Evolutionary conservation across 2,329 filamentous ascomycete species (phyloP).

Genomic region (Juglanconis oblonga): DNA sequence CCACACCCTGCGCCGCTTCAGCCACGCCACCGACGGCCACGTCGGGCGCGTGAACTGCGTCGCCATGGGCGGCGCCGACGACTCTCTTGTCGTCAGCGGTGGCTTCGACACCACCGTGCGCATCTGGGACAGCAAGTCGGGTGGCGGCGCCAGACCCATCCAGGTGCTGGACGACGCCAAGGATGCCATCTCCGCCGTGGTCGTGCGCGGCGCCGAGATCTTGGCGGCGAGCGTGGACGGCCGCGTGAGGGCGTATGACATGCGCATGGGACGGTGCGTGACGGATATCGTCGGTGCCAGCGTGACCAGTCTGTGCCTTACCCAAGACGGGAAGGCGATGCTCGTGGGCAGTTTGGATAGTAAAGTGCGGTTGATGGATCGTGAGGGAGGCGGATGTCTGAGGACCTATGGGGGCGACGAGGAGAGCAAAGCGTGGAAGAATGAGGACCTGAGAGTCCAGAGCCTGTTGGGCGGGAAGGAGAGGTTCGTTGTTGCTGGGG

Average conservation of each 20-base stretch:
- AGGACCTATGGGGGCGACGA: slow-evolving; percentile 63
- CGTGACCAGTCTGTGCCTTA: slow-evolving; percentile 74
- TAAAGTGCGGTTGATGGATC: slow-evolving; percentile 77
- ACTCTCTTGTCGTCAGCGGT: slow-evolving; percentile 68
- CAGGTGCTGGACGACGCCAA: slow-evolving; percentile 71
- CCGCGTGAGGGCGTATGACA: slow-evolving; percentile 75
- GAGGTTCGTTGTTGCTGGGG: slow-evolving; percentile 74
- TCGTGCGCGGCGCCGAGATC: slow-evolving; percentile 54
- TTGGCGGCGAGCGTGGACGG: slow-evolving; percentile 82
- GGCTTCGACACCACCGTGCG: slow-evolving; percentile 74
- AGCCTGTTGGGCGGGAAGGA: slow-evolving; percentile 74
- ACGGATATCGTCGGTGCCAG: slow-evolving; percentile 67
- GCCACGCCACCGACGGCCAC: slow-evolving; percentile 57
- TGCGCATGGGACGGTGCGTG: slow-evolving; percentile 68
- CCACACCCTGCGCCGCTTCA: slow-evolving; percentile 72
- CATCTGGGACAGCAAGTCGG: slow-evolving; percentile 67
- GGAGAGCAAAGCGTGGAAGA: slow-evolving; percentile 43
- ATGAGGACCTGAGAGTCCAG: slow-evolving; percentile 71
- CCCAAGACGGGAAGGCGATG: slow-evolving; percentile 70
- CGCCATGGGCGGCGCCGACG: slow-evolving; percentile 72
- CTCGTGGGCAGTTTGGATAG: slow-evolving; percentile 76
- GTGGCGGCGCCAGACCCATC: slow-evolving; percentile 56
- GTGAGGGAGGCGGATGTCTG: slow-evolving; percentile 68
- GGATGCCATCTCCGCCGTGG: slow-evolving; percentile 61
- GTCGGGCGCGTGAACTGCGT: slow-evolving; percentile 74